Evolutionary conservation across 2,329 filamentous ascomycete genomes (phyloP).

Genomic region (Sclerotinia nivalis): DNA sequence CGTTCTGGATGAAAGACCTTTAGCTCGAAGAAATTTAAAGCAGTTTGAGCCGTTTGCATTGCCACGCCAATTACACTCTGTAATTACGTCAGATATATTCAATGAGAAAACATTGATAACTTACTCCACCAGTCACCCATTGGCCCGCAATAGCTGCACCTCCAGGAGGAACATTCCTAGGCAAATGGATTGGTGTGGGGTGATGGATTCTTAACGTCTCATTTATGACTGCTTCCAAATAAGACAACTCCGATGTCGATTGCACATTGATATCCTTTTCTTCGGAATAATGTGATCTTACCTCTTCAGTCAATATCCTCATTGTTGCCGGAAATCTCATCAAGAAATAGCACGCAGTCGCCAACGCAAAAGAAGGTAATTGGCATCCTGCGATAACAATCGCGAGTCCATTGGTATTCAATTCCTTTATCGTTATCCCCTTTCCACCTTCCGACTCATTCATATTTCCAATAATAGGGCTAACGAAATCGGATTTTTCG

Average conservation of each 20-base stretch:
- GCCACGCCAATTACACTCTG: constrained; percentile 6
- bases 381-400: constrained; percentile 28
- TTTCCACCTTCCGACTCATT: constrained; percentile 25
- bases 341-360: constrained; percentile 32
- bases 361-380: constrained; percentile 26
- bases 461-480: constrained; percentile 35
- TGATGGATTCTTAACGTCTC: constrained; percentile 26
- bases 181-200: constrained; percentile 16
- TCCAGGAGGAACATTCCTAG: constrained; percentile 14
- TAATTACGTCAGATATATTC: not conserved
- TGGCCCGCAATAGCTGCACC: constrained; percentile 19
- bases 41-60: constrained; percentile 8
- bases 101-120: not conserved
- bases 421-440: constrained; percentile 26
- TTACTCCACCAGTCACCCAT: constrained; percentile 23
- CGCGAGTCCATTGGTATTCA: constrained; percentile 17
- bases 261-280: constrained; percentile 45
- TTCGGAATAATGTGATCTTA: constrained; percentile 43
- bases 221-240: constrained; percentile 21
- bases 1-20: constrained; percentile 15
- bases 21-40: constrained; percentile 9
- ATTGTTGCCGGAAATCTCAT: constrained; percentile 39
- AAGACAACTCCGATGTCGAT: constrained; percentile 5
- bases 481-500: constrained; percentile 42
- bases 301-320: constrained; percentile 43